Base-by-base conservation (phyloP, 768 basidiomycete genomes). In the Psilocybe sp. region DNA sequence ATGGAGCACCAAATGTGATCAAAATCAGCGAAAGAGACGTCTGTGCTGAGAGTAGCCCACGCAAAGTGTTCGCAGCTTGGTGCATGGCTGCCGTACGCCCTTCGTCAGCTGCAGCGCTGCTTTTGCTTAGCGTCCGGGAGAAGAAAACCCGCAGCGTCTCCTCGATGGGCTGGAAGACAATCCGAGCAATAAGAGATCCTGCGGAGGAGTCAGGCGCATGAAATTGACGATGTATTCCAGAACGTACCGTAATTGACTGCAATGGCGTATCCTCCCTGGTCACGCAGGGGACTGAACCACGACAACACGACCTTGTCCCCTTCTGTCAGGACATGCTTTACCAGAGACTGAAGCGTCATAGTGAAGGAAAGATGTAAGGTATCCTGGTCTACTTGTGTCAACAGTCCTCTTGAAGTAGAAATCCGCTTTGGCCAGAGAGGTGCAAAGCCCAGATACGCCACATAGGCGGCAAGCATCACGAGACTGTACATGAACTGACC, bases 291-390 rank as follows among this genome's bases (percentile, higher is more conserved):
- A 51, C 92, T 93, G 60, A 92, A 82, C 64, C 80, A 82, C 0
- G 91, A 90, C 14, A 99, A 76, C 10, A 96, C 78, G 39, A 98
- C 71, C 60, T 97, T 92, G 66, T 99, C 97, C 3, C 92, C 93
- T 62, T 98, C 97, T 0, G 96, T 98, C 20, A 99, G 72, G 55
- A 98, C 80, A 65, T 98, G 97, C 65, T 99, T 99, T 54, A 98
- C 76, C 2, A 97, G 55, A 0, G 89, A 92, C 64, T 98, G 97
- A 1, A 76, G 76, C 16, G 92, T 93, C 82, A 98, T 89, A 0
- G 87, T 90, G 44, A 81, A 66, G 0, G 92, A 88, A 5, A 98
- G 75, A 16, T 71, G 68, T 11, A 91, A 42, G 4, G 49, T 47
- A 5, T 55, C 52, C 7, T 42, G 43, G 40, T 64, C 61, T 39